Evolutionary conservation across 495 filamentous ascomycete species (phyloP).

Genomic region (Hypoxylon trugodes): DNA sequence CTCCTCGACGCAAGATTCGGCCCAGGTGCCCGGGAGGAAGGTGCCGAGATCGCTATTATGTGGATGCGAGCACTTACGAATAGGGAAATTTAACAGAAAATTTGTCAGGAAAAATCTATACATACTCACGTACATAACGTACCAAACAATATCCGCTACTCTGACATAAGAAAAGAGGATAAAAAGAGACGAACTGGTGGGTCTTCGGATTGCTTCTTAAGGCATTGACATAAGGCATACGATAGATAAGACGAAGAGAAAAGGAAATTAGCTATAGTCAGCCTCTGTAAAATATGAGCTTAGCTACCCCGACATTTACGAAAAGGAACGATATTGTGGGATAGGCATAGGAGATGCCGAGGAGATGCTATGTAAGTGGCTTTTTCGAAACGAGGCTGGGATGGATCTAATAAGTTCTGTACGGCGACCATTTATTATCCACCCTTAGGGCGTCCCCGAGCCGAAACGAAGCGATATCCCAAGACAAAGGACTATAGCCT

Average conservation of each 20-base stretch:
- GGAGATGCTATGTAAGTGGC: not conserved
- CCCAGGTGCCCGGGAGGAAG: conserved; percentile 13
- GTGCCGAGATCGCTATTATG: conserved; percentile 19
- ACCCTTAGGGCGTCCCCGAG: too few relatives aligned
- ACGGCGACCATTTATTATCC: too few relatives aligned
- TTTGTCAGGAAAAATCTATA: not conserved
- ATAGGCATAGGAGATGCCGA: not conserved
- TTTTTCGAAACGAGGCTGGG: too few relatives aligned
- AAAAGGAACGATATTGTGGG: not conserved
- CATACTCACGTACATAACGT: not conserved
- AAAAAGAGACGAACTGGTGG: conserved; percentile 13
- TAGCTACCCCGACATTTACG: not conserved
- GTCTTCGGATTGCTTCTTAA: not conserved
- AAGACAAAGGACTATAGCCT: not conserved
- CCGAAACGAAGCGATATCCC: too few relatives aligned
- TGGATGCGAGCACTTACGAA: not conserved
- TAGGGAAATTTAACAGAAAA: not conserved
- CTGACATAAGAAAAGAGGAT: conserved; percentile 39
- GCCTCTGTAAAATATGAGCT: too few relatives aligned
- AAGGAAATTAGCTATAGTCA: conserved; percentile 12
- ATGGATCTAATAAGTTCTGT: too few relatives aligned
- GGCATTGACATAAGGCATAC: not conserved
- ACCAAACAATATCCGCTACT: conserved; percentile 34
- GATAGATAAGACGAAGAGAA: not conserved
- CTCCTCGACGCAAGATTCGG: too few relatives aligned